Base-by-base conservation (phyloP, 192 early-diverging fungal species). In the Phlyctochytrium bullatum region DNA sequence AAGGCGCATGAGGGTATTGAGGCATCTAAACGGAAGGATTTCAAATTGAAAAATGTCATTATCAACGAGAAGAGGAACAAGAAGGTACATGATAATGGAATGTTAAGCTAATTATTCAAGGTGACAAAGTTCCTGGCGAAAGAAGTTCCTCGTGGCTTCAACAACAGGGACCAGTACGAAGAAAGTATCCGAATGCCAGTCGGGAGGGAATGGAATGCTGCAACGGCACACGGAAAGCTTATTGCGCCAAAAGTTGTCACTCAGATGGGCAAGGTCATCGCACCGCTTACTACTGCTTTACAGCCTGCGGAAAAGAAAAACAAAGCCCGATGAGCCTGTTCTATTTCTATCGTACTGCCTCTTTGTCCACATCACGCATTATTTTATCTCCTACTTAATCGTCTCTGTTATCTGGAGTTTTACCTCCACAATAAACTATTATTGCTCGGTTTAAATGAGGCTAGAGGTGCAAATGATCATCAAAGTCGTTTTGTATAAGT, bases 151-250 rank as follows among this genome's bases (percentile, higher is more conserved):
- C 87, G 90, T 77, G 92, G 93, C 16, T 97, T 89, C 82, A 86
- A 86, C 66, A 90, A 76, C 2, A 71, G 81, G 58, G 91, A 92
- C 59, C 94, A 97, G 76, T 98, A 98, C 74, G 95, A 98, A 72
- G 80, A 86, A 32, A 88, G 85, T 3, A 76, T 98, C 64, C 84
- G 88, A 31, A 79, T 84, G 52, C 95, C 97, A 32, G 64, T 98
- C n/a, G 97, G 97, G 52, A 90, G 88, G 72, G 95, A 98, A 78
- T 98, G 97, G 97, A 95, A 95, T 71, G 92, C 97, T 1, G 76
- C 80, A 29, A 80, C 80, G 47, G 81, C 88, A 2, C 88, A 88
- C 74, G 78, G 82, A 14, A 87, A 87, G 77, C 78, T 90, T 66
- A 89, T 88, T 59, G 83, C 88, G 78, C 96, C 96, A 24, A 82